phyloP scores from a whole-genome alignment of 78 protist species.

The Isochrysis galbana region DNA sequence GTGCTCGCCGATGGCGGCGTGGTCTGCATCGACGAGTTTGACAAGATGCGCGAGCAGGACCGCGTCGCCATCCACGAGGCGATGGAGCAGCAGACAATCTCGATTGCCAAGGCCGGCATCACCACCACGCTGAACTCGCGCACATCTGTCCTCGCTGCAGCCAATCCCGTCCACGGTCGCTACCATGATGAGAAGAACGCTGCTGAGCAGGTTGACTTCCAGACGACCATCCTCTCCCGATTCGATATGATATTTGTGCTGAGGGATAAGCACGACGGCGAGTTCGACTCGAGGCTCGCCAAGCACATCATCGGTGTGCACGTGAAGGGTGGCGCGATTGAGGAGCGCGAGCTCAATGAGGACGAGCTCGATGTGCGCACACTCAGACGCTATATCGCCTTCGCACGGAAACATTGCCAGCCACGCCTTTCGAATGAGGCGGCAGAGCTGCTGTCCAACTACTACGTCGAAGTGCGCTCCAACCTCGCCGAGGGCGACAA shows the following conservation, averaged over 20 bases:
- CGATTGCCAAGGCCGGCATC: slow-evolving; percentile 99
- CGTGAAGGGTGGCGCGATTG: slow-evolving; percentile 5
- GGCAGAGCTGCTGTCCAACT: slow-evolving; percentile 42
- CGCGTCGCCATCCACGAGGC: slow-evolving; percentile 96
- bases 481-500: not conserved
- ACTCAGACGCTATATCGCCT: slow-evolving; percentile 7
- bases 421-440: slow-evolving; percentile 88
- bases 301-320: slow-evolving; percentile 41
- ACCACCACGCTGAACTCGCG: slow-evolving; percentile 97
- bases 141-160: slow-evolving; percentile 99
- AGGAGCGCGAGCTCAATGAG: not conserved
- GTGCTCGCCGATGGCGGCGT: slow-evolving; percentile 99
- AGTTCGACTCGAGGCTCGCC: slow-evolving; percentile 27
- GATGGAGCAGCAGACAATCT: slow-evolving; percentile 99
- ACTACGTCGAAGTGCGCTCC: slow-evolving; percentile 55
- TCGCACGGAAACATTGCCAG: slow-evolving; percentile 25
- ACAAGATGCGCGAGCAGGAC: slow-evolving; percentile 86
- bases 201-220: slow-evolving; percentile 76
- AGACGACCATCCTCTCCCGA: slow-evolving; percentile 97
- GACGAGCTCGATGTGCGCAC: slow-evolving; percentile 14
- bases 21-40: slow-evolving; percentile 98
- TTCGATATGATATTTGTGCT: slow-evolving; percentile 98
- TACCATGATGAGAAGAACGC: slow-evolving; percentile 85
- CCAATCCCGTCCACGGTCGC: slow-evolving; percentile 97
- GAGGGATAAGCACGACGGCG: slow-evolving; percentile 14